These are phyloP conservation scores for Dalbergia cultrata DNA, from an alignment of 306 rosid genomes.

Conservation along the genomic window DNA sequence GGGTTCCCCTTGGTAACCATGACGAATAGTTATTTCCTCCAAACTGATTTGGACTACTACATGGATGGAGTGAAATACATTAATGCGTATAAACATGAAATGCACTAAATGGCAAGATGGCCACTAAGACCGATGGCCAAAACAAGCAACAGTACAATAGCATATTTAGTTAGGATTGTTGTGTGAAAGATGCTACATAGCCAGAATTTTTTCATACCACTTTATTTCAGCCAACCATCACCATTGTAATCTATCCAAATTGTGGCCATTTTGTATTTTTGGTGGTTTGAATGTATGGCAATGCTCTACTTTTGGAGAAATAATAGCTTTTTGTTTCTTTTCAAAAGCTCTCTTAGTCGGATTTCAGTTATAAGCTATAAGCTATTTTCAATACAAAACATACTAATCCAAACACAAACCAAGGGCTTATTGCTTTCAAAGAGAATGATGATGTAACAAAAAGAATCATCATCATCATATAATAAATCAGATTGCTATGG, in stretches of 20 bases:
- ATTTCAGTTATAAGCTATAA: background rate
- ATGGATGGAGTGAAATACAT: conserved; percentile 26
- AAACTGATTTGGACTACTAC: conserved; percentile 24
- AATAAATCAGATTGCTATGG: background rate
- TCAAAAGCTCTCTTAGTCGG: background rate
- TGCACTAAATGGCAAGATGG: background rate
- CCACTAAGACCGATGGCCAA: background rate
- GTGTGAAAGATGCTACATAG: background rate
- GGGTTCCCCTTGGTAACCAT: conserved; percentile 83
- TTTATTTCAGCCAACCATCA: background rate
- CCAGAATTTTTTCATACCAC: background rate
- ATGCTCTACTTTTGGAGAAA: background rate
- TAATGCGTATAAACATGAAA: conserved; percentile 29
- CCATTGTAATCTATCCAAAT: background rate
- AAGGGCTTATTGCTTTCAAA: background rate
- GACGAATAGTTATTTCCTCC: conserved; percentile 46
- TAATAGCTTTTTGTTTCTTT: background rate
- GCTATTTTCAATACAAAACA: too few species aligned
- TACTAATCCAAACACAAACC: background rate
- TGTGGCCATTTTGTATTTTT: too few species aligned
- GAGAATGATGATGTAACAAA: background rate
- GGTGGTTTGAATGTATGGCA: too few species aligned
- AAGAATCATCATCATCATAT: background rate
- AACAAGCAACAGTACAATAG: background rate
- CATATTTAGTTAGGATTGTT: too few species aligned